These are phyloP conservation scores for Eremomyces bilateralis DNA, from an alignment of 495 filamentous ascomycete genomes.

Conservation along the genomic window DNA sequence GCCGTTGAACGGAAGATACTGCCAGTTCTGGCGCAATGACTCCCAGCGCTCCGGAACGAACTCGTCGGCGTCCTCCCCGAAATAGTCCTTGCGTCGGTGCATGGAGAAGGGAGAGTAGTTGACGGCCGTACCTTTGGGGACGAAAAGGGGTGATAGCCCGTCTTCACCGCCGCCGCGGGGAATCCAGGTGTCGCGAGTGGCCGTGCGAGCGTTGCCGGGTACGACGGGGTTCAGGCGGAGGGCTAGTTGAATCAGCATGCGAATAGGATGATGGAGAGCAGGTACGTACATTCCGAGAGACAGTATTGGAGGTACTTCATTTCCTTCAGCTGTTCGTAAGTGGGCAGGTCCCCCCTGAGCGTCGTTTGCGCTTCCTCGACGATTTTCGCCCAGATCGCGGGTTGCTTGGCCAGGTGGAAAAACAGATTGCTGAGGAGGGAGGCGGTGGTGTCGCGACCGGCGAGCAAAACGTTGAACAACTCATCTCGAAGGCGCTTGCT, in stretches of 20 bases:
- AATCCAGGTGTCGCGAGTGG: slow-evolving; percentile 15
- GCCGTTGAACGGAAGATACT: slow-evolving; percentile 23
- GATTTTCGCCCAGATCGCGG: slow-evolving; percentile 13
- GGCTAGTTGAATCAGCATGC: slow-evolving; percentile 1
- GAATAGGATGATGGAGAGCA: neutral
- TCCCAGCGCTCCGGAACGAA: slow-evolving; percentile 22
- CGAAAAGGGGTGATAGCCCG: slow-evolving; percentile 14
- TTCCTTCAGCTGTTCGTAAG: slow-evolving; percentile 14
- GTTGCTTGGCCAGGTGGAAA: slow-evolving; percentile 11
- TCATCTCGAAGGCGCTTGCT: slow-evolving; percentile 15
- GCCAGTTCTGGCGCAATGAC: slow-evolving; percentile 15
- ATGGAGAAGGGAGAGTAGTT: slow-evolving; percentile 13
- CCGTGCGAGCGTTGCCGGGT: slow-evolving; percentile 14
- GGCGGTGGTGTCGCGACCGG: slow-evolving; percentile 24
- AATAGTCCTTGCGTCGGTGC: slow-evolving; percentile 17
- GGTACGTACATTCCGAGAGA: slow-evolving; percentile 15
- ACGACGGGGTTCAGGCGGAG: slow-evolving; percentile 17
- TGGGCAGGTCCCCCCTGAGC: slow-evolving; percentile 10
- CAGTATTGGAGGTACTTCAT: slow-evolving; percentile 16
- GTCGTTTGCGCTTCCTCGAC: slow-evolving; percentile 9
- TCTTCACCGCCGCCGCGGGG: slow-evolving; percentile 17
- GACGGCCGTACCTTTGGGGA: slow-evolving; percentile 12
- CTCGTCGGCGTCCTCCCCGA: slow-evolving; percentile 16
- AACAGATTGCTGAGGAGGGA: slow-evolving; percentile 17
- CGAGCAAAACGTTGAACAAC: slow-evolving; percentile 18